Conservation (phyloP, 2,329 filamentous ascomycete species). For the Penicillium palitans region DNA sequence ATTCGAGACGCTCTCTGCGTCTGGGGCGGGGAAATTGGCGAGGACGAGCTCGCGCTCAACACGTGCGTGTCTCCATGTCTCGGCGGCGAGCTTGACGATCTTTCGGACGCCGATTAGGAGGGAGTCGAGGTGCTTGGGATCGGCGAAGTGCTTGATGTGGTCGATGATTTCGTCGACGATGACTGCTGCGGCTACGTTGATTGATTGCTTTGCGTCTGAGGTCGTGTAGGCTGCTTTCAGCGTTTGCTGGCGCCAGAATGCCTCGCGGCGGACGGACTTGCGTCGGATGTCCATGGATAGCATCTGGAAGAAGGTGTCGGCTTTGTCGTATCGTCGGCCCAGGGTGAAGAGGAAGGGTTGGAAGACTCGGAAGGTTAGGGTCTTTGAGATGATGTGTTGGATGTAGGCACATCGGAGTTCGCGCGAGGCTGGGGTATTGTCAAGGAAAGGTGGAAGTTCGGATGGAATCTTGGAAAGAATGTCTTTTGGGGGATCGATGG, state of each 20-base stretch:
- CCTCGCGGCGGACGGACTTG: constrained; percentile 58
- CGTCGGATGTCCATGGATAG: constrained; percentile 58
- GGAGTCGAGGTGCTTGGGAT: constrained; percentile 52
- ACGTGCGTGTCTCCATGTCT: constrained; percentile 60
- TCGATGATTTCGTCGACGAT: constrained; percentile 60
- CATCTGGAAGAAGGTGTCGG: constrained; percentile 56
- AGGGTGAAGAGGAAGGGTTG: constrained; percentile 60
- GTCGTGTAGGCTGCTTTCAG: constrained; percentile 59
- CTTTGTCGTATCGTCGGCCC: constrained; percentile 55
- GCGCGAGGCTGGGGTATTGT: constrained; percentile 53
- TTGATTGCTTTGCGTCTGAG: constrained; percentile 57
- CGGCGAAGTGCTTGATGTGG: constrained; percentile 55
- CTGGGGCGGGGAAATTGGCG: constrained; percentile 50
- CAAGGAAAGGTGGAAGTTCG: constrained; percentile 56
- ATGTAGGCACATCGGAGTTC: constrained; percentile 57
- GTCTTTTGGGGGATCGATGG: constrained; percentile 52
- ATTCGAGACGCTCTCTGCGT: constrained; percentile 37
- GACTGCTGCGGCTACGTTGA: constrained; percentile 56
- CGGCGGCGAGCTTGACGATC: constrained; percentile 59
- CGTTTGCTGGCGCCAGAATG: constrained; percentile 60
- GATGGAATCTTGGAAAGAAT: constrained; percentile 54
- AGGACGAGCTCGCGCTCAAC: constrained; percentile 58
- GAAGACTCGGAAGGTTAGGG: constrained; percentile 58
- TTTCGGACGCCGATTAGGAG: constrained; percentile 53
- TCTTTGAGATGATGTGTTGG: constrained; percentile 57